A percentile compares a stretch with the other conserved stretches of the same genome.
Evolutionary conservation across 805 yeast species (phyloP).

Genomic region (Starmerella riodocensis): DNA sequence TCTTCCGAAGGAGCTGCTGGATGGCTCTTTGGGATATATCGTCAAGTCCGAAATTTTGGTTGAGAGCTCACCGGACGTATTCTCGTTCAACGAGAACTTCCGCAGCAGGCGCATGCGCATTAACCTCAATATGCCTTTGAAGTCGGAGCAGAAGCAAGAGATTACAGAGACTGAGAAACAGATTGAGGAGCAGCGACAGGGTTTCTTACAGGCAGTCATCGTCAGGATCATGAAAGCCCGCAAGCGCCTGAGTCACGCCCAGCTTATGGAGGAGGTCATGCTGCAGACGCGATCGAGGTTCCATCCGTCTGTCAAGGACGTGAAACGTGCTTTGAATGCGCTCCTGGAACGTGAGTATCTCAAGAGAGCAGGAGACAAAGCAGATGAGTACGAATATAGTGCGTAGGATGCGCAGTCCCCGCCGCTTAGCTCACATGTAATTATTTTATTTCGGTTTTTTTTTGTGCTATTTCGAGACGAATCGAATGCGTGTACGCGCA

Average conservation of each 20-base stretch:
- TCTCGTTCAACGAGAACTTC: slow-evolving; percentile 66
- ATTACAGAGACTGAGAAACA: slow-evolving; percentile 63
- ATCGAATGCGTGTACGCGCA: no score
- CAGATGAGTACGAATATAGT: slow-evolving; percentile 70
- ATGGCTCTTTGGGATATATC: slow-evolving; percentile 66
- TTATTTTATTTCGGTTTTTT: no score
- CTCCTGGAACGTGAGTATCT: slow-evolving; percentile 78
- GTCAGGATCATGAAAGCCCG: slow-evolving; percentile 95
- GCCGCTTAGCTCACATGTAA: no score
- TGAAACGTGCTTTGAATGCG: slow-evolving; percentile 72
- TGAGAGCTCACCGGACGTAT: slow-evolving; percentile 48
- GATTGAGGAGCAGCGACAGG: slow-evolving; percentile 73
- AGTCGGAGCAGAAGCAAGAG: slow-evolving; percentile 52
- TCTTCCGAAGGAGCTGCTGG: slow-evolving; percentile 49
- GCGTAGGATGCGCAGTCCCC: slow-evolving; percentile 45
- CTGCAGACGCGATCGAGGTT: slow-evolving; percentile 74
- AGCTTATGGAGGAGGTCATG: slow-evolving; percentile 73
- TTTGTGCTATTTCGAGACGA: no score
- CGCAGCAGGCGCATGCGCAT: slow-evolving; percentile 73
- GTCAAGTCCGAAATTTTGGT: slow-evolving; percentile 61
- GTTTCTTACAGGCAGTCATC: slow-evolving; percentile 80
- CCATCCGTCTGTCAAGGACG: slow-evolving; percentile 71
- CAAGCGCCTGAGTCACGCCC: slow-evolving; percentile 62
- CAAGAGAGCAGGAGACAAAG: slow-evolving; percentile 58
- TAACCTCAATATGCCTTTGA: slow-evolving; percentile 51